Percentiles rank a stretch among this genome's conserved stretches.
Evolutionary conservation across 164 flowering plant genomes (phyloP).

Genomic region (Protea cynaroides): DNA sequence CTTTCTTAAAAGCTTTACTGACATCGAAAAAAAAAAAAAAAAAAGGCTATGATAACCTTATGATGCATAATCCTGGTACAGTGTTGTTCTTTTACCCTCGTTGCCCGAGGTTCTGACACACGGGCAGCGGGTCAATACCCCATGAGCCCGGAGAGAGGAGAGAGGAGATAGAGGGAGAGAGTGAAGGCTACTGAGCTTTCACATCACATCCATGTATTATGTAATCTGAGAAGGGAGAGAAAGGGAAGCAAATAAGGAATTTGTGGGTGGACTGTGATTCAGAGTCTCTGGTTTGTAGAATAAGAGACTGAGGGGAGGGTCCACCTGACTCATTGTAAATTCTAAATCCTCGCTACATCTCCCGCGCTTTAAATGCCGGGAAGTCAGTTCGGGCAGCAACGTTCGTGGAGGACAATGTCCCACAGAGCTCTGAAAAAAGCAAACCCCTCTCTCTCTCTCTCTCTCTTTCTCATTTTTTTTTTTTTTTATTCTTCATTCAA

Average conservation of each 20-base stretch:
- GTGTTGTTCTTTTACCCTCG: background rate
- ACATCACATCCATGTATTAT: slow-evolving; percentile 12
- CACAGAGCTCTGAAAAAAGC: too few relatives aligned
- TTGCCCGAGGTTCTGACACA: slow-evolving; percentile 8
- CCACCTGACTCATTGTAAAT: background rate
- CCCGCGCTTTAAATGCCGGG: background rate
- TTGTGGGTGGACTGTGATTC: too few relatives aligned
- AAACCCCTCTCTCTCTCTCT: too few relatives aligned
- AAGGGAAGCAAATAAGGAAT: too few relatives aligned
- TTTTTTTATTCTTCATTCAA: too few relatives aligned
- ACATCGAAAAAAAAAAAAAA: background rate
- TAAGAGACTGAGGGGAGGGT: background rate
- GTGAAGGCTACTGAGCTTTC: slow-evolving; percentile 7
- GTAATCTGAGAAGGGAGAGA: background rate
- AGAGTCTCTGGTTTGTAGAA: too few relatives aligned
- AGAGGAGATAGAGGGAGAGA: too few relatives aligned
- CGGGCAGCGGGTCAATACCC: slow-evolving; percentile 15
- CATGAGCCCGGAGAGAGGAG: background rate
- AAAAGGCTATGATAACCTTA: slow-evolving; percentile 21
- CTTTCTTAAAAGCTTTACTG: background rate
- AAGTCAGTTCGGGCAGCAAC: background rate
- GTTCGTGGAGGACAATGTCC: background rate
- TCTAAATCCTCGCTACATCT: too few relatives aligned
- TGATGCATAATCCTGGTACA: slow-evolving; percentile 18
- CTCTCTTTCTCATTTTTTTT: too few relatives aligned